Percentiles rank a stretch among this genome's conserved stretches.
These are phyloP conservation scores for Usnea hakonensis DNA, from an alignment of 495 filamentous ascomycete genomes.

Conservation along the genomic window DNA sequence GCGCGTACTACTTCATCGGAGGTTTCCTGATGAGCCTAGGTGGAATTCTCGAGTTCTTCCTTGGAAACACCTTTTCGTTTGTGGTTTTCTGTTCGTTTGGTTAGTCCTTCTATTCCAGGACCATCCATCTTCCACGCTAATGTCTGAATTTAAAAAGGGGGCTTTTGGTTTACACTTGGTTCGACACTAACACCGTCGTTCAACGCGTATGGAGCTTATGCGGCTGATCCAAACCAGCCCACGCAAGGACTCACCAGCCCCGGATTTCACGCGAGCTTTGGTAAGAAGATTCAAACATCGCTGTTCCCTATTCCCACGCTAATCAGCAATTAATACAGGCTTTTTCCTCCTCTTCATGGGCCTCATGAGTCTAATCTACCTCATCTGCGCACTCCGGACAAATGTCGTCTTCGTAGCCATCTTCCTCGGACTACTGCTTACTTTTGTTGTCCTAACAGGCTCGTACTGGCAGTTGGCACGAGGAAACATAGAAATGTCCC, in stretches of 20 bases:
- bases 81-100: slow-evolving; percentile 52
- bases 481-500: slow-evolving; percentile 18
- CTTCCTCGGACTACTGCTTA: slow-evolving; percentile 47
- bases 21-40: slow-evolving; percentile 54
- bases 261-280: slow-evolving; percentile 37
- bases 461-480: slow-evolving; percentile 41
- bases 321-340: slow-evolving; percentile 17
- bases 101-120: background rate
- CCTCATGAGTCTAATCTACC: slow-evolving; percentile 49
- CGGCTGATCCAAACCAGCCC: slow-evolving; percentile 24
- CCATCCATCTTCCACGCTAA: background rate
- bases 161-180: slow-evolving; percentile 51
- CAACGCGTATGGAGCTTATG: slow-evolving; percentile 39
- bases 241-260: slow-evolving; percentile 30
- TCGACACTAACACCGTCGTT: slow-evolving; percentile 38
- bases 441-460: slow-evolving; percentile 45
- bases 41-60: slow-evolving; percentile 58
- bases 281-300: slow-evolving; percentile 16
- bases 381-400: slow-evolving; percentile 52
- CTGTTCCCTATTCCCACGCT: background rate
- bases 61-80: slow-evolving; percentile 65
- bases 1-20: slow-evolving; percentile 25
- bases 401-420: slow-evolving; percentile 53
- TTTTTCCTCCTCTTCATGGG: slow-evolving; percentile 57
- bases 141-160: slow-evolving; percentile 13